Evolutionary conservation across 257 asterid genomes (phyloP).

Genomic region (Solanum clarkiae): DNA sequence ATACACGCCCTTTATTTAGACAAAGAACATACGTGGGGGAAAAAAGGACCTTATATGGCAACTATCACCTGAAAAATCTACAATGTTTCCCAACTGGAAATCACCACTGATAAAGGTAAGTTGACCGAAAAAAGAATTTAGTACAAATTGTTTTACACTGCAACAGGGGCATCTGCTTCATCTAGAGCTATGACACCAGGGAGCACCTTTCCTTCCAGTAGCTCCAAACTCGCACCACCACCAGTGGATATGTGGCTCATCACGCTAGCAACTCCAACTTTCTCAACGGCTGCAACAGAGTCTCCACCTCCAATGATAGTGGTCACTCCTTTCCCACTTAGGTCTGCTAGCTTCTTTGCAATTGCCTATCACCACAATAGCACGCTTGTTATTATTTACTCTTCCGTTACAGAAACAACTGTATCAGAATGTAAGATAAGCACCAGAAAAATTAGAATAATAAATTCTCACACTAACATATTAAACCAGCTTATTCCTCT

Average conservation of each 20-base stretch:
- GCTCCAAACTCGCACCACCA: constrained; percentile 95
- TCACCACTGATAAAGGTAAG: background rate
- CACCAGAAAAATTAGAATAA: background rate
- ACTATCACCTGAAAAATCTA: constrained; percentile 12
- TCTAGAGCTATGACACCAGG: constrained; percentile 89
- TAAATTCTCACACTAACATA: background rate
- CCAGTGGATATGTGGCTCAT: constrained; percentile 98
- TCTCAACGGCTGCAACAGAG: constrained; percentile 90
- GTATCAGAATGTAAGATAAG: background rate
- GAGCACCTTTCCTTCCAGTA: constrained; percentile 71
- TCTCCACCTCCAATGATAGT: constrained; percentile 92
- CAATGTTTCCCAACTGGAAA: constrained; percentile 16
- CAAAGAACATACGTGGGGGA: background rate
- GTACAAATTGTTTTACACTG: constrained; percentile 31
- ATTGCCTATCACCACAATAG: constrained; percentile 29
- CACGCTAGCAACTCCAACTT: constrained; percentile 66
- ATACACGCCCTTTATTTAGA: background rate
- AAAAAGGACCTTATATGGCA: background rate
- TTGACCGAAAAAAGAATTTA: background rate
- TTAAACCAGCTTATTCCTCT: background rate
- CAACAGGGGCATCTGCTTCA: constrained; percentile 56
- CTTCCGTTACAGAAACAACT: background rate
- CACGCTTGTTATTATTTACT: background rate
- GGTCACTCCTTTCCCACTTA: constrained; percentile 76
- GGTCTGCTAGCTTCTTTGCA: constrained; percentile 76